Evolutionary conservation across 148 eudicot genomes (phyloP).

Genomic region (Arbutus unedo): DNA sequence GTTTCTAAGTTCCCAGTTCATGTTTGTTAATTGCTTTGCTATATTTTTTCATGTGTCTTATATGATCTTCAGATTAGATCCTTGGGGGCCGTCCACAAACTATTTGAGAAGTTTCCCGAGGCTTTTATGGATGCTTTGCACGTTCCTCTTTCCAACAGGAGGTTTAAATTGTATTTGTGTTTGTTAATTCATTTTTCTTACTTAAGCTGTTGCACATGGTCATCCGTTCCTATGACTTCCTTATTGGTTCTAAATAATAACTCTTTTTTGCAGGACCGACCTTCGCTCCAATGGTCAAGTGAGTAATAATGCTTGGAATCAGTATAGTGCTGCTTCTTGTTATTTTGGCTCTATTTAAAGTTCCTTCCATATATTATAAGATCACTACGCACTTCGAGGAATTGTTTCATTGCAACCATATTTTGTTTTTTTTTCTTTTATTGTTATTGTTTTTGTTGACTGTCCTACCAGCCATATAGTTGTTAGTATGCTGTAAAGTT

Average conservation of each 20-base stretch:
- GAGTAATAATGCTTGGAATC: slow-evolving; percentile 22
- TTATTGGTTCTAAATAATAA: slow-evolving; percentile 3
- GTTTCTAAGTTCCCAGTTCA: neutral
- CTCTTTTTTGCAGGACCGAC: slow-evolving; percentile 50
- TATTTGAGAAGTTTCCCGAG: slow-evolving; percentile 86
- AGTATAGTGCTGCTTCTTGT: neutral
- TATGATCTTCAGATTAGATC: slow-evolving; percentile 72
- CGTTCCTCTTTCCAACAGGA: slow-evolving; percentile 63
- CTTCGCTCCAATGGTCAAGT: slow-evolving; percentile 53
- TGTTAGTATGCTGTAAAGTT: neutral
- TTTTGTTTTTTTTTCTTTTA: neutral
- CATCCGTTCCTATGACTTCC: neutral
- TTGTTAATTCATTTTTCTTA: neutral
- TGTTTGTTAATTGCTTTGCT: neutral
- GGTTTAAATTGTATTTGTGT: slow-evolving; percentile 33
- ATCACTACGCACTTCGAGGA: neutral
- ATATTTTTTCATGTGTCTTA: neutral
- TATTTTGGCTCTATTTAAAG: neutral
- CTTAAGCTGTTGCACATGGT: neutral
- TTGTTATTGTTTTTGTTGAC: neutral
- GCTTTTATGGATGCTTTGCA: slow-evolving; percentile 80
- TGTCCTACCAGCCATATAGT: neutral
- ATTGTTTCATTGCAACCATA: neutral
- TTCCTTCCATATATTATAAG: neutral
- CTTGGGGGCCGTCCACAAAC: slow-evolving; percentile 84